A percentile compares a stretch with the other conserved stretches of the same genome.
Conservation (phyloP, 306 rosid genomes). For the Delonix regia region DNA sequence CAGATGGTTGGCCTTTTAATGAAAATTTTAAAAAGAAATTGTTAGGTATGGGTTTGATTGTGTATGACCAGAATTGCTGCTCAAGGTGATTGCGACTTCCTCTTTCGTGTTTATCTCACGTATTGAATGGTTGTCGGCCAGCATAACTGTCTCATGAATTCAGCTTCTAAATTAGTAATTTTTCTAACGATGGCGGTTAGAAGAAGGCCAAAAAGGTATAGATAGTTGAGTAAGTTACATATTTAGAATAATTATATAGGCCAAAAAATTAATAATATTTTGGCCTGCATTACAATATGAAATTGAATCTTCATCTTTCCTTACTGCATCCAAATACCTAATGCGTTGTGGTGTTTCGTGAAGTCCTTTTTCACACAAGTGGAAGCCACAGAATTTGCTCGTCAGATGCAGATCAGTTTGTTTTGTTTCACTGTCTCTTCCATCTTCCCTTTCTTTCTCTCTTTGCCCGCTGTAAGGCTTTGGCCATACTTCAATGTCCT, state of each 20-base stretch:
- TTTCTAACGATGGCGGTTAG: not conserved
- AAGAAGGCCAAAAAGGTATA: not conserved
- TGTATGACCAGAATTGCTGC: conserved; percentile 31
- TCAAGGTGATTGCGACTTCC: conserved; percentile 36
- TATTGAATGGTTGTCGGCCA: conserved; percentile 20
- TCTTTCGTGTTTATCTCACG: conserved; percentile 25
- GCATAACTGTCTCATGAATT: conserved; percentile 1
- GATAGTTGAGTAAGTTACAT: not conserved
- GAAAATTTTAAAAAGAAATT: not conserved
- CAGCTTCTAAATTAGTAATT: conserved; percentile 5
- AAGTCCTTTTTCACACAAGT: not conserved
- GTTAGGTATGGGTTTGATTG: conserved; percentile 41
- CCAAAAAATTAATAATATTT: not conserved
- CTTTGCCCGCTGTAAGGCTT: conserved; percentile 12
- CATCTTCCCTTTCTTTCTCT: not conserved
- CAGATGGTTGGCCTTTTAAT: not conserved
- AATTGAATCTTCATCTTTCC: conserved; percentile 17
- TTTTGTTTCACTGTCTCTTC: conserved; percentile 4
- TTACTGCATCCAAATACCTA: conserved; percentile 27
- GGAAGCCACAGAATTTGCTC: not conserved
- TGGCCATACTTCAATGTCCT: not conserved
- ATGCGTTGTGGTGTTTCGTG: conserved; percentile 12
- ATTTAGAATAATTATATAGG: not conserved
- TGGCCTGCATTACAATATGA: conserved; percentile 4
- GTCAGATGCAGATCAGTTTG: conserved; percentile 22